Percentiles rank a stretch among this genome's conserved stretches.
These are phyloP conservation scores for Ophiostoma australiae DNA, from an alignment of 2,329 filamentous ascomycete species.

Conservation along the genomic window DNA sequence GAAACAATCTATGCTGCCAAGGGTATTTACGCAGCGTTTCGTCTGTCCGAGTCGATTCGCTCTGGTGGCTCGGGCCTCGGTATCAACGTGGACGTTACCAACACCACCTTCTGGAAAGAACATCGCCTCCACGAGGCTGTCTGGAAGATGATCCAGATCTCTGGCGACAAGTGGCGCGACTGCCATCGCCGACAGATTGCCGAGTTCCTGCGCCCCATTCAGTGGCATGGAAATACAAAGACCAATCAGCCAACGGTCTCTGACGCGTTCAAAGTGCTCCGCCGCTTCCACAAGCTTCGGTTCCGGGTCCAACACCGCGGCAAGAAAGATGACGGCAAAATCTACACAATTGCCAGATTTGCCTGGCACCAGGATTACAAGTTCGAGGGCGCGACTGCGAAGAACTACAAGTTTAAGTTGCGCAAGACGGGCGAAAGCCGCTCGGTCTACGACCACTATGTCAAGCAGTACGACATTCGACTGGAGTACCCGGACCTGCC, in stretches of 20 bases:
- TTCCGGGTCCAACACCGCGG: constrained; percentile 54
- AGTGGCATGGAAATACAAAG: constrained; percentile 25
- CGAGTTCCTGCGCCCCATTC: constrained; percentile 37
- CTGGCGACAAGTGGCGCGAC: constrained; percentile 29
- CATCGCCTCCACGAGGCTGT: constrained; percentile 40
- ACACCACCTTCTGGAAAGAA: constrained; percentile 76
- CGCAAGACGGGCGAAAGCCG: constrained; percentile 43
- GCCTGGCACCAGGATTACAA: constrained; percentile 44
- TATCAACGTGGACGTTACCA: constrained; percentile 86
- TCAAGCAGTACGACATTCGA: constrained; percentile 48
- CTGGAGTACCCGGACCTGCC: constrained; percentile 49
- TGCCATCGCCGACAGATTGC: constrained; percentile 31
- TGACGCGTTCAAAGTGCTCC: constrained; percentile 51
- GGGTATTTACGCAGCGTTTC: constrained; percentile 81
- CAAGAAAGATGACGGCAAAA: constrained; percentile 42
- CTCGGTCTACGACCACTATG: constrained; percentile 52
- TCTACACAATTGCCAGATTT: constrained; percentile 51
- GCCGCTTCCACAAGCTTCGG: constrained; percentile 50
- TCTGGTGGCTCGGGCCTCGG: constrained; percentile 57
- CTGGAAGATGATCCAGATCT: constrained; percentile 30
- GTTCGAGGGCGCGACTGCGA: constrained; percentile 44
- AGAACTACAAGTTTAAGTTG: constrained; percentile 53
- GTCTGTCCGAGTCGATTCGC: constrained; percentile 57
- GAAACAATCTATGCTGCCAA: constrained; percentile 65
- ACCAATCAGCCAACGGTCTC: constrained; percentile 37